phyloP scores from a whole-genome alignment of 176 grass and related monocot species.

The Tuctoria greenei region DNA sequence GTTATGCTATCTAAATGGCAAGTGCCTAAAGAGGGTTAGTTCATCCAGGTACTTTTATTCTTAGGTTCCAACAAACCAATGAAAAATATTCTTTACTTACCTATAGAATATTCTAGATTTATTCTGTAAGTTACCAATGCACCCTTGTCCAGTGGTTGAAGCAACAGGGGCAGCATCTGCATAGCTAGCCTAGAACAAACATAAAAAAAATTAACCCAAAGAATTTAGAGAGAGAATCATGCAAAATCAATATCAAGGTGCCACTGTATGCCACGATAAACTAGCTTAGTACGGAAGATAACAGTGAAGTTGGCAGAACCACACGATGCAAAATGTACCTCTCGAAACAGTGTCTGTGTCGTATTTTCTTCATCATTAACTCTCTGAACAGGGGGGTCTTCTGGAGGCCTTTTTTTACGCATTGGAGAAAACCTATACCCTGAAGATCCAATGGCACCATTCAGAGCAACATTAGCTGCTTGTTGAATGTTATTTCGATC shows the following conservation, averaged over 20 bases:
- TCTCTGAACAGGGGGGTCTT: conserved; percentile 29
- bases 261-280: background rate
- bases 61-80: background rate
- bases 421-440: conserved; percentile 44
- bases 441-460: conserved; percentile 62
- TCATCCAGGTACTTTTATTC: conserved; percentile 4
- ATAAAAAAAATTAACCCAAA: conserved; percentile 28
- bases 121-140: conserved; percentile 15
- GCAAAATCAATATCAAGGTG: conserved; percentile 15
- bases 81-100: conserved; percentile 32
- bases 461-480: conserved; percentile 58
- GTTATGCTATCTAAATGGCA: background rate
- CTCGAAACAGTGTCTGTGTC: conserved; percentile 25
- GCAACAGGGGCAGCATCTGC: conserved; percentile 28
- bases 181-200: conserved; percentile 39
- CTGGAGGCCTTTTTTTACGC: conserved; percentile 42
- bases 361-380: conserved; percentile 31
- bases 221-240: background rate
- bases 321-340: conserved; percentile 31
- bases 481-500: conserved; percentile 52
- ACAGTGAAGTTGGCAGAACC: conserved; percentile 16
- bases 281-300: conserved; percentile 20
- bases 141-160: conserved; percentile 37
- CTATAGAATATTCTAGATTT: conserved; percentile 46
- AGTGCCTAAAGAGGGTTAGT: background rate